Evolutionary conservation across 371 early-diverging fungal genomes (phyloP), one percentile per base, ranked within the genome.

Genomic region (Sporodiniella umbellata): DNA sequence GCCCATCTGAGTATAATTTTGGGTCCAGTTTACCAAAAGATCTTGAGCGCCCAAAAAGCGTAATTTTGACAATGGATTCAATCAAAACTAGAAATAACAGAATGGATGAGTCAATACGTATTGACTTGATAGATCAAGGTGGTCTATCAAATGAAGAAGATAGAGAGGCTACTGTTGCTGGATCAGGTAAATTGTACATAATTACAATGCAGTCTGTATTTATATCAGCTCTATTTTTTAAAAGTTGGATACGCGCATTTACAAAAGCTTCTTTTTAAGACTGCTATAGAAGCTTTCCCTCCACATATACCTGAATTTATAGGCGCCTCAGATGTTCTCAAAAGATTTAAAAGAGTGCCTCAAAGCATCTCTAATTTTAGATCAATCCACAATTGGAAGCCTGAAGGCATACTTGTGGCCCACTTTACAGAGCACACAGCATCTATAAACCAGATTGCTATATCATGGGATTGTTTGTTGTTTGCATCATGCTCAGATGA

Each of bases 401-500:
- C 78, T 22, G 78, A 73, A 42, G 72, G 78, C 46, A 82, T 69
- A 3, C 61, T 94, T 24, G 84, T 94, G 4, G 91, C 91, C 2
- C 87, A 90, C 45, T 75, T 93, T 21, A 76, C 83, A 2, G 95
- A 95, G 51, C 97, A 96, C 65, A 83, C 81, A 18, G 92, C 80
- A 4, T 62, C 89, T 1, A 76, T 95, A 12, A 91, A 88, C 48
- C 82, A 86, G 39, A 58, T 94, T 1, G 76, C 72, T 2, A 78
- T 91, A 3, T 78, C 91, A 4, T 87, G 86, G 19, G 91, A 93
- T 64, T 82, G 88, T 54, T 66, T 72, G 3, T 82, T 92, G 52
- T 94, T 96, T 79, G 93, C 86, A 4, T 80, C 93, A 0, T 85
- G 89, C 46, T 87, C 91, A 2, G 88, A 89, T 42, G 95, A 95